Evolutionary conservation across 495 filamentous ascomycete species (phyloP).

Genomic region (Lophiostoma macrostomum): DNA sequence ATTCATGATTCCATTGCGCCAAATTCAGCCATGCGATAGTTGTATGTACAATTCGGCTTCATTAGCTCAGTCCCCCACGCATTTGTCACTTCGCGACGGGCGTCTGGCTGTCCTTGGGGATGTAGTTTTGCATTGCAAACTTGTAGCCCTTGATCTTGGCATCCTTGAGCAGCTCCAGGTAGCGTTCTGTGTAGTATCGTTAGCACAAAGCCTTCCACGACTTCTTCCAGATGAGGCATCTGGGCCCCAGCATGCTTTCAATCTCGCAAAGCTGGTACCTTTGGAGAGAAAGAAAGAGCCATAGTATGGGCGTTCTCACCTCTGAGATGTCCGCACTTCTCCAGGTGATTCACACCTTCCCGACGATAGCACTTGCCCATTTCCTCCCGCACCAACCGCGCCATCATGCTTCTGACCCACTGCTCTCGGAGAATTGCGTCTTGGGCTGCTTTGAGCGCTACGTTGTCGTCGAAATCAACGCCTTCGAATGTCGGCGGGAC

Average conservation of each 20-base stretch:
- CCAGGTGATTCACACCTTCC: constrained; percentile 94
- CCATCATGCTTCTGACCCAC: constrained; percentile 98
- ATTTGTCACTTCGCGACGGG: not conserved
- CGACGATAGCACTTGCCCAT: constrained; percentile 91
- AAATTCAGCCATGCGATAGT: no score
- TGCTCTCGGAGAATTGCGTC: constrained; percentile 94
- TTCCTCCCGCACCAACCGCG: constrained; percentile 86
- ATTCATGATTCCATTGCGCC: no score
- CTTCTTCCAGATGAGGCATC: no score
- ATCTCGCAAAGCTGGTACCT: no score
- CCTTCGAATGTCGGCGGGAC: constrained; percentile 94
- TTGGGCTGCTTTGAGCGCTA: constrained; percentile 84
- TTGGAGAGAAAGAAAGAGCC: no score
- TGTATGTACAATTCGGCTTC: no score
- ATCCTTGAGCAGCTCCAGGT: constrained; percentile 84
- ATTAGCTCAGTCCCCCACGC: not conserved
- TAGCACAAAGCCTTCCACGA: no score
- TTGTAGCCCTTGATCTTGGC: constrained; percentile 83
- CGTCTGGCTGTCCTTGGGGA: constrained; percentile 45
- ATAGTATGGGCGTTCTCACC: constrained; percentile 55
- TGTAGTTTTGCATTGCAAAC: constrained; percentile 88
- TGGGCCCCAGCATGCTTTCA: not conserved
- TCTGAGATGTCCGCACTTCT: constrained; percentile 90
- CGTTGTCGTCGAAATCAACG: constrained; percentile 93
- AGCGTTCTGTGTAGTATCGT: constrained; percentile 71